Evolutionary conservation across 176 grass and related monocot genomes (phyloP), one percentile per base, ranked within the genome.

Genomic region (Rhipidocladum racemiflorum): DNA sequence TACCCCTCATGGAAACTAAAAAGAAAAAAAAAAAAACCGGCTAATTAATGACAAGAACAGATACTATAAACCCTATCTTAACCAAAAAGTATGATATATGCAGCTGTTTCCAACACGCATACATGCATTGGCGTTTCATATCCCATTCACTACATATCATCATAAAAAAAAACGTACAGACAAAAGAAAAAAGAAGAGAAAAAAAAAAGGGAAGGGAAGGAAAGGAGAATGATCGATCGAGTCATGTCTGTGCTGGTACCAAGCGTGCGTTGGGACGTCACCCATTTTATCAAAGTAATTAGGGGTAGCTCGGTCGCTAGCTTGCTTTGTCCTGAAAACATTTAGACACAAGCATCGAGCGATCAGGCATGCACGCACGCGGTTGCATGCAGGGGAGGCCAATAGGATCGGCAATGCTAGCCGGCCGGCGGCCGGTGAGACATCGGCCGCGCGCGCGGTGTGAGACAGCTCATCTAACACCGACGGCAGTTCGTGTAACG

Each of bases 181-280:
- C 49, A 50, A 16, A 69, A 16, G n/a, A 54, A 21, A n/a, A 4
- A 24, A 9, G 8, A 28, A 25, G 48, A 18, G 9, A n/a, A 28
- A 60, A 60, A 8, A 2, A 17, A n/a, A n/a, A n/a, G n/a, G n/a
- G n/a, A n/a, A n/a, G n/a, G n/a, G n/a, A n/a, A n/a, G n/a, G n/a
- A n/a, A 13, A 24, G 24, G 12, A 45, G 32, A 20, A 27, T 1
- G 12, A 75, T 10, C 5, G 12, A 65, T 10, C 8, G 61, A 28
- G 61, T 74, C 60, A 45, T 61, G 68, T 86, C 69, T 57, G 1
- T 68, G 83, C 43, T 72, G 83, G 65, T 57, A 39, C 49, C 15
- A 35, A 74, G 77, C 69, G 70, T 36, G 78, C 77, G 70, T 74
- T 75, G 85, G 64, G 61, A 75, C 17, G 85, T 75, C 85, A 68